Evolutionary conservation across 495 filamentous ascomycete species (phyloP).

Genomic region (Podospora australis): DNA sequence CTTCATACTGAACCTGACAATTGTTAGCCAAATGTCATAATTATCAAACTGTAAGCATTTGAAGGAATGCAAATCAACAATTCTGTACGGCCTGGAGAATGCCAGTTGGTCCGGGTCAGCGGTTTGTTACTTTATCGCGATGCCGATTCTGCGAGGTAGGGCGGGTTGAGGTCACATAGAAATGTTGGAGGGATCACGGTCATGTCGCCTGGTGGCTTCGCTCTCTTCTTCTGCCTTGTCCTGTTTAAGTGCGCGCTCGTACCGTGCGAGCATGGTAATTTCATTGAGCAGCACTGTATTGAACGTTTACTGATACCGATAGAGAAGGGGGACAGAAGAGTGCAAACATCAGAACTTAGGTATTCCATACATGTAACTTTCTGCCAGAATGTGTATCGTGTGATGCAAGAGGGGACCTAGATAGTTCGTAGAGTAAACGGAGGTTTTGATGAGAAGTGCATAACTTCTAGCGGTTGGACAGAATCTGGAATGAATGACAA

Average conservation of each 20-base stretch:
- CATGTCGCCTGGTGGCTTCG: not conserved
- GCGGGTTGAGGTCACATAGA: not conserved
- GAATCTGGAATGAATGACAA: too few species aligned
- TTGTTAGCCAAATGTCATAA: constrained; percentile 8
- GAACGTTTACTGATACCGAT: too few species aligned
- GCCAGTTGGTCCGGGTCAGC: not conserved
- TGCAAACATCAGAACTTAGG: too few species aligned
- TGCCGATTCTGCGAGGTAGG: constrained; percentile 12
- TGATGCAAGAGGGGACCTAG: too few species aligned
- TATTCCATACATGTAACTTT: too few species aligned
- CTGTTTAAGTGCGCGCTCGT: constrained; percentile 6
- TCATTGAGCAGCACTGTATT: too few species aligned
- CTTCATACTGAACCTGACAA: constrained; percentile 1
- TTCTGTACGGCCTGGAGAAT: not conserved
- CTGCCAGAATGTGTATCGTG: too few species aligned
- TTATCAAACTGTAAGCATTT: not conserved
- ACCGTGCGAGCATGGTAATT: constrained; percentile 13
- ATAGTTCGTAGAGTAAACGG: too few species aligned
- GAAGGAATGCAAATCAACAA: constrained; percentile 5
- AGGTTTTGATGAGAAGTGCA: too few species aligned
- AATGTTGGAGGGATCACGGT: constrained; percentile 6
- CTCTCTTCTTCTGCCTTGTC: too few species aligned
- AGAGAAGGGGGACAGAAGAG: too few species aligned
- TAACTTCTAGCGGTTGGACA: too few species aligned
- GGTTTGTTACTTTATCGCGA: not conserved